Base-by-base conservation (phyloP, 805 yeast genomes). In the Kregervanrija fluxuum region DNA sequence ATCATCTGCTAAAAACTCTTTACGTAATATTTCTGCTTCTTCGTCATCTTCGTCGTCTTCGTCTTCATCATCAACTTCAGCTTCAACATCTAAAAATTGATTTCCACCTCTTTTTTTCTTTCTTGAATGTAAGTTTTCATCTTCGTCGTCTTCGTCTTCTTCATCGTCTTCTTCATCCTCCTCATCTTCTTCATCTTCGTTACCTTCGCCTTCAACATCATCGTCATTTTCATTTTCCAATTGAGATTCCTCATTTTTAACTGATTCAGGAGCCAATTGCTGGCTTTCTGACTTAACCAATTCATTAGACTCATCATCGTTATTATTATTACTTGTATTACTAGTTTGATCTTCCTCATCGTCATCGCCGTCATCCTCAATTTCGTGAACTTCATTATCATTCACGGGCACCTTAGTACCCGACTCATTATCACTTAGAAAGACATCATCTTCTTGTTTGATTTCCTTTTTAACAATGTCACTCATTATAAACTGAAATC, bases 11-110 rank as follows among this genome's bases (percentile, higher is more conserved):
- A 85, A 79, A 60, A 85, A 85, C 58, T 88, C 91, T 61, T 84
- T 95, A 56, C 88, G 79, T 38, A 84, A 78, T 30, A 86, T 68
- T 50, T 85, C 97, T n/a, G 95, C 90, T 54, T 84, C 98, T 50
- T 91, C 98, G 40, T 89, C 98, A 49, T 90, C 98, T 50, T 88
- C 91, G 30, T 81, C 79, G 37, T 85, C 95, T 53, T 91, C 98
- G 44, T 93, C 98, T 53, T 93, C 98, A 49, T 91, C 98, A 64
- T 91, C 95, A 46, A 93, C 99, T 64, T 91, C 98, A 48, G 97
- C 99, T 71, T 93, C 98, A 44, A 93, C 95, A 85, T 93, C 99
- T 67, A 93, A 74, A 65, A 89, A 93, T 71, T 85, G 90, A 64
- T 91, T 91, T 48, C 85, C 73, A 40, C 73, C 74, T 57, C 77